phyloP scores from a whole-genome alignment of 306 rosid genomes.

The Adenanthera pavonina region DNA sequence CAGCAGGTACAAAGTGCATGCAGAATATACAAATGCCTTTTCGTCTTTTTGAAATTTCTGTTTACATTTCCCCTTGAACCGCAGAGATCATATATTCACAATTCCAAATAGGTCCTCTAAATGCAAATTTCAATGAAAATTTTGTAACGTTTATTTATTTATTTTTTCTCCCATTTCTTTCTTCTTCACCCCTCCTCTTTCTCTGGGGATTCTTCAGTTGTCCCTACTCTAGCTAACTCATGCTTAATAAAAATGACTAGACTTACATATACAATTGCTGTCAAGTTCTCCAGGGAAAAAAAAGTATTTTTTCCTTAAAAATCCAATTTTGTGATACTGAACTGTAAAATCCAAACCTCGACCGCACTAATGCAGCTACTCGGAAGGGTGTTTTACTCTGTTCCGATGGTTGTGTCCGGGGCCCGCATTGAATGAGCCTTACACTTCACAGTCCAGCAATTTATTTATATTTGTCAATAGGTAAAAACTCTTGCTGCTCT shows the following conservation, averaged over 20 bases:
- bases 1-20: background rate
- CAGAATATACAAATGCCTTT: slow-evolving; percentile 32
- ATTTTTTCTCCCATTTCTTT: slow-evolving; percentile 6
- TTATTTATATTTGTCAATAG: slow-evolving; percentile 39
- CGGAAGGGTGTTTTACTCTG: slow-evolving; percentile 51
- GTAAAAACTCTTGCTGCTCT: slow-evolving; percentile 51
- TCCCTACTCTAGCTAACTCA: slow-evolving; percentile 51
- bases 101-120: slow-evolving; percentile 70
- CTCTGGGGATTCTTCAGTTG: slow-evolving; percentile 56
- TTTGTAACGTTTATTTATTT: slow-evolving; percentile 41
- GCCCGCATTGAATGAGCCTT: slow-evolving; percentile 82
- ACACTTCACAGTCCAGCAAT: slow-evolving; percentile 60
- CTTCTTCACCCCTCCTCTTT: slow-evolving; percentile 41
- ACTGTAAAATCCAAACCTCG: slow-evolving; percentile 44
- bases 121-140: slow-evolving; percentile 47
- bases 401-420: slow-evolving; percentile 60
- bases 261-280: background rate
- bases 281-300: background rate
- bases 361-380: slow-evolving; percentile 68
- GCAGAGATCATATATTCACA: slow-evolving; percentile 86
- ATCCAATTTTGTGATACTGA: background rate
- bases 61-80: slow-evolving; percentile 56
- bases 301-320: background rate
- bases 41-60: slow-evolving; percentile 5
- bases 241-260: slow-evolving; percentile 36